These are phyloP conservation scores for Botrytis fabae DNA, from an alignment of 2,329 filamentous ascomycete species.

Conservation along the genomic window DNA sequence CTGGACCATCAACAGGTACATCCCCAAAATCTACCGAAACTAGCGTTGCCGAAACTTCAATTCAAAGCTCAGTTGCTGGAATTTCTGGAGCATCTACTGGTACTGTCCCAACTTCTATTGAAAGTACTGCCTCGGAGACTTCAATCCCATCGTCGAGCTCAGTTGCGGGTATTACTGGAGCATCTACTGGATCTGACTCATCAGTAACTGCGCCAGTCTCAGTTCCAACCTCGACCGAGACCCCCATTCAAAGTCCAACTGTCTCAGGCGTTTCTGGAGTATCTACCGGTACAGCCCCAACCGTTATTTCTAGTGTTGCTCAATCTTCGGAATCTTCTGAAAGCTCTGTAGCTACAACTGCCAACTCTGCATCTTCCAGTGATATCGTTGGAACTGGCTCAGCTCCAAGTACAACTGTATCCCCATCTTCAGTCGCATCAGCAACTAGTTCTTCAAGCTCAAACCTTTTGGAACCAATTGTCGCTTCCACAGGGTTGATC, in stretches of 20 bases:
- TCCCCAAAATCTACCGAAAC: neutral
- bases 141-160: neutral
- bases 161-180: neutral
- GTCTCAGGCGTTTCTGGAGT: conserved; percentile 7
- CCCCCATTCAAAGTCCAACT: neutral
- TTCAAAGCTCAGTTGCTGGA: neutral
- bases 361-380: neutral
- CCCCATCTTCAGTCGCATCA: conserved; percentile 3
- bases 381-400: conserved; percentile 1
- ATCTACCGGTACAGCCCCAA: conserved; percentile 9
- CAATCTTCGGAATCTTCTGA: neutral
- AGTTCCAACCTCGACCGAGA: neutral
- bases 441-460: conserved; percentile 7
- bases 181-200: neutral
- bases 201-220: neutral
- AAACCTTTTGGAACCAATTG: conserved; percentile 23
- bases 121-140: neutral
- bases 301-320: neutral
- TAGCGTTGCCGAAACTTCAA: neutral
- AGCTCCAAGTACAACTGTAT: neutral
- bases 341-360: neutral
- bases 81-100: neutral
- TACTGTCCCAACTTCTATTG: neutral
- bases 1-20: conserved; percentile 13
- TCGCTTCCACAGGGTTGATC: conserved; percentile 25